phyloP scores from a whole-genome alignment of 2,329 filamentous ascomycete genomes.

The Verticillium dahliae region DNA sequence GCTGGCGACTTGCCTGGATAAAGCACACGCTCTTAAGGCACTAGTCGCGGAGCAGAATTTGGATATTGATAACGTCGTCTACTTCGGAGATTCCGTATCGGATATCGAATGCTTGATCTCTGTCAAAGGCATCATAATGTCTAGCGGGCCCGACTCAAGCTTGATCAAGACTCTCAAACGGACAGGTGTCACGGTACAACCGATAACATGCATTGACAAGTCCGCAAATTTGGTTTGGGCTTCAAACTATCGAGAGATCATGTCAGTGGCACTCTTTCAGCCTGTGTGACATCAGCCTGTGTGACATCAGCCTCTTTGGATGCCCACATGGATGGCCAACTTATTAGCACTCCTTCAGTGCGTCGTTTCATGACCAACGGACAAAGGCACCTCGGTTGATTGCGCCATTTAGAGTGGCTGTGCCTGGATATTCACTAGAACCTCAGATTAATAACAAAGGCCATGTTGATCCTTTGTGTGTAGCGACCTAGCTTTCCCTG shows the following conservation, averaged over 20 bases:
- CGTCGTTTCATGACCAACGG: too few species aligned
- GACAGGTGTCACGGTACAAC: not conserved
- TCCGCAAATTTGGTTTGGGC: not conserved
- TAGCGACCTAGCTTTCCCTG: too few species aligned
- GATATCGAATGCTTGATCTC: not conserved
- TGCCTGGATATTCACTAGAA: too few species aligned
- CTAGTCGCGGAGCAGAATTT: not conserved
- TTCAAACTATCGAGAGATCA: not conserved
- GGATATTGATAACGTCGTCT: not conserved
- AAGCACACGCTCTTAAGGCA: not conserved
- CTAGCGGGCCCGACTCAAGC: not conserved
- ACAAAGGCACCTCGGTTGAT: too few species aligned
- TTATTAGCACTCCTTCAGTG: not conserved
- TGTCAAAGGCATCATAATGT: not conserved
- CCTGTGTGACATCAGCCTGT: not conserved
- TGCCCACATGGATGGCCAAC: not conserved
- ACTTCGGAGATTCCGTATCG: not conserved
- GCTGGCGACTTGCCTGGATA: not conserved
- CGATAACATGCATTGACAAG: not conserved
- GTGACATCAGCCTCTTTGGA: not conserved
- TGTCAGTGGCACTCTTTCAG: not conserved
- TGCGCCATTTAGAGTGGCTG: too few species aligned
- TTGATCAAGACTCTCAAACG: not conserved
- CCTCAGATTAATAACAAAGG: too few species aligned
- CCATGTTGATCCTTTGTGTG: too few species aligned